Base-by-base conservation (phyloP, 176 grass and related monocot genomes). In the Oryza australiensis region DNA sequence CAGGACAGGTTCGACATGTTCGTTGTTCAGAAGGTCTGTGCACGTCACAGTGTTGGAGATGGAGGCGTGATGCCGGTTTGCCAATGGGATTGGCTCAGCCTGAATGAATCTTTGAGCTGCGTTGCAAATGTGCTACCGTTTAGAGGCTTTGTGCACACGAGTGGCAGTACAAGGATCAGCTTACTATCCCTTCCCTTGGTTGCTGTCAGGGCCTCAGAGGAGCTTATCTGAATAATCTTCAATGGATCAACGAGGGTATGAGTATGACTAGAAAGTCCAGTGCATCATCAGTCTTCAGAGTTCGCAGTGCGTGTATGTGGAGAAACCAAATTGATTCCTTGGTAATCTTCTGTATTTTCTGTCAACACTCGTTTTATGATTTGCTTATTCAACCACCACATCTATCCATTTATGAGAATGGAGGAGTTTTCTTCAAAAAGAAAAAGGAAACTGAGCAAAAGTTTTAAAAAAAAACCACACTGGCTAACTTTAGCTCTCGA, bases 401-500 rank as follows among this genome's bases (percentile, higher is more conserved):
- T 51, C 22, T 40, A 65, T 51, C 40, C 59, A 73, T 15, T 55
- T 55, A n/a, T 55, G 51, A 55, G 20, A 55, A 22, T 55, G 20
- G 51, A 6, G 22, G 22, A 22, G 5, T 55, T 53, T 53, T 53
- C 5, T 53, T 16, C 15, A 53, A 63, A 79, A 72, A 14, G 37
- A 55, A 45, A 71, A 79, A 13, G 14, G 14, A 30, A 63, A 62
- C 5, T 77, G 74, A 64, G 33, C 20, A 12, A 24, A 72, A 29
- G 11, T n/a, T n/a, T n/a, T n/a, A 27, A 23, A 41, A 37, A 37
- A 8, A 37, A 37, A 5, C 35, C 40, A 53, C 33, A 34, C 32
- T 13, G 8, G 23, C 82, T 70, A 85, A 76, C 10, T 85, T 89
- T 85, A 76, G 71, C 77, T 35, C 72, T 63, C 82, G n/a, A 77